A percentile compares a stretch with the other conserved stretches of the same genome.
Conservation (phyloP, 2,329 filamentous ascomycete genomes). For the Aspergillus chevalieri region DNA sequence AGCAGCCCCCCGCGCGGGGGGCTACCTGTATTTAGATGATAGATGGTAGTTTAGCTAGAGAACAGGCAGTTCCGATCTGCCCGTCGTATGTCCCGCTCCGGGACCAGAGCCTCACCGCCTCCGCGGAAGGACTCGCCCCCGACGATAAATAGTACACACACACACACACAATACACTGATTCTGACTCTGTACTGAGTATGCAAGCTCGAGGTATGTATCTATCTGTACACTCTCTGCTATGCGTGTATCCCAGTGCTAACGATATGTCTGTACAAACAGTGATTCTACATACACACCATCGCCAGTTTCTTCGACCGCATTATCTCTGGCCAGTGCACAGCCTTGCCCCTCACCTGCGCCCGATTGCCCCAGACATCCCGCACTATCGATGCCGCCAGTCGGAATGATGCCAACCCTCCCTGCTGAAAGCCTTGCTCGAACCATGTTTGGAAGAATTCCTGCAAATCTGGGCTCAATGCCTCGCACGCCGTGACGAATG, state of each 20-base stretch:
- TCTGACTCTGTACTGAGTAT: not conserved
- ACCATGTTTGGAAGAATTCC: constrained; percentile 30
- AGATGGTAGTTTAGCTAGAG: too few species aligned
- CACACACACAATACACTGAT: too few species aligned
- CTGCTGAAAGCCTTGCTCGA: constrained; percentile 19
- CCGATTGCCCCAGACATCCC: constrained; percentile 23
- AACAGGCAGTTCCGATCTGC: too few species aligned
- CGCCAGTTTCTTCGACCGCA: not conserved
- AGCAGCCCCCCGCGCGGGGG: too few species aligned
- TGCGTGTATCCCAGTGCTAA: too few species aligned
- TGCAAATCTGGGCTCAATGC: constrained; percentile 34
- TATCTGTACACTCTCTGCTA: too few species aligned
- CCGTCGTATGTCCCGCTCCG: too few species aligned
- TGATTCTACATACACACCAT: not conserved
- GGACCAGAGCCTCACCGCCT: too few species aligned
- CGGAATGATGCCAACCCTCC: constrained; percentile 30
- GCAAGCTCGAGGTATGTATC: not conserved
- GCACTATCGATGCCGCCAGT: constrained; percentile 17
- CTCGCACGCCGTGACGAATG: constrained; percentile 41
- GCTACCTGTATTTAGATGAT: too few species aligned
- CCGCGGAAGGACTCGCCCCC: too few species aligned
- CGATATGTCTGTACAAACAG: too few species aligned
- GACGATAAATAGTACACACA: too few species aligned
- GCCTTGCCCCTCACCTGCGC: not conserved
- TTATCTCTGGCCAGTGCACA: not conserved